Conservation (phyloP, 352 stramenopile genomes). For the Phytophthora citrophthora region DNA sequence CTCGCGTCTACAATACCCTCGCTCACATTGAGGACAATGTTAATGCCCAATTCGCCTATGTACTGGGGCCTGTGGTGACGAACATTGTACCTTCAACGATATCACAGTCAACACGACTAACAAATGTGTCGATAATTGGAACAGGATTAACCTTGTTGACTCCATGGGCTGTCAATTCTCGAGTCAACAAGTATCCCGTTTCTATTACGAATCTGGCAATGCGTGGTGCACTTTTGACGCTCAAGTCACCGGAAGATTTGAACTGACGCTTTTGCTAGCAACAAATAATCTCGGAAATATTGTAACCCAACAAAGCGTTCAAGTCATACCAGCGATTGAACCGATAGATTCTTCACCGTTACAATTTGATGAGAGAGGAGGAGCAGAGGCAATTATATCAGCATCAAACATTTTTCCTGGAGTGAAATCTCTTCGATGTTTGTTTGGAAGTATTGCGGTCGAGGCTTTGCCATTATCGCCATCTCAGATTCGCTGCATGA, state of each 20-base stretch:
- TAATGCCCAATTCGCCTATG: constrained; percentile 35
- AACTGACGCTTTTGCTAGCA: constrained; percentile 26
- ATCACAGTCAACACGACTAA: constrained; percentile 27
- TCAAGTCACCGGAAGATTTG: constrained; percentile 32
- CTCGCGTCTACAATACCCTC: constrained; percentile 38
- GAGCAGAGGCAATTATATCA: constrained; percentile 40
- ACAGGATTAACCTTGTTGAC: constrained; percentile 29
- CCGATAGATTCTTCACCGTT: constrained; percentile 26
- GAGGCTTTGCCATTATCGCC: constrained; percentile 35
- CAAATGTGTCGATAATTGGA: constrained; percentile 37
- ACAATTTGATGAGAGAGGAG: constrained; percentile 57
- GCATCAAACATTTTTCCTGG: constrained; percentile 27
- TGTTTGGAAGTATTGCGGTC: constrained; percentile 37
- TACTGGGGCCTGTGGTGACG: constrained; percentile 26
- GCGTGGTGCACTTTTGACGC: constrained; percentile 43
- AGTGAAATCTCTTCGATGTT: constrained; percentile 39
- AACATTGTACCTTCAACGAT: constrained; percentile 39
- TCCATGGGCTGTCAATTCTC: constrained; percentile 42
- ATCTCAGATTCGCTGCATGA: constrained; percentile 38
- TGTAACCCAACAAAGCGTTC: constrained; percentile 32
- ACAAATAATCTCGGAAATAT: constrained; percentile 17
- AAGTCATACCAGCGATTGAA: constrained; percentile 35
- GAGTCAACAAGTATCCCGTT: constrained; percentile 10
- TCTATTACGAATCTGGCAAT: constrained; percentile 13
- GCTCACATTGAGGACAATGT: constrained; percentile 18